Evolutionary conservation across 805 yeast species (phyloP), one percentile per base, ranked within the genome.

Genomic region (Ascoidea rubescens): DNA sequence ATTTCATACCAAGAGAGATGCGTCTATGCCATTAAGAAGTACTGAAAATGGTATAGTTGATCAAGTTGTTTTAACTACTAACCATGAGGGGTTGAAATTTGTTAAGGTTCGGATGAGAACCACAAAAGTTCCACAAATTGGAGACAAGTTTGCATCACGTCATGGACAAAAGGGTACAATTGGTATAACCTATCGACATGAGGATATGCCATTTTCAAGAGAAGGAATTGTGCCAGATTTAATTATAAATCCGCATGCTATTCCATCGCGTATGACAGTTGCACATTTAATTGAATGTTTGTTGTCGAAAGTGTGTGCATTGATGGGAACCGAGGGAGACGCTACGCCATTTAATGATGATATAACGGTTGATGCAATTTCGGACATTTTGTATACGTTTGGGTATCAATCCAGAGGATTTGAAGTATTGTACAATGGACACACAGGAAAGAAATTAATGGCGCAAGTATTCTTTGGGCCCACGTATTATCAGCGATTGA

Each of bases 121-220:
- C 1, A 93, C 99, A 4, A 93, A 95, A 71, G 78, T 91, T 48
- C 99, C 99, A 10, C 99, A 93, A 71, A 91, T 93, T 70, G 99
- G 99, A 70, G 99, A 93, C 71, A 93, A 93, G 71, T 93, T 93
- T 71, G 98, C 99, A 5, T 91, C 98, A 46, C 87, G 99, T 73
- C 99, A 93, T 77, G 99, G 99, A 67, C 99, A 93, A 71, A 93
- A 93, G 74, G 99, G 99, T 84, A 93, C 99, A 21, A 90, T 93
- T 69, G 99, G 99, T 82, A 93, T 93, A 57, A 93, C 99, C 0
- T 93, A 91, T 67, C 80, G 97, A 67, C 93, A 91, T 67, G 99
- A 93, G 69, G 99, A 93, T 67, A 91, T 93, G 98, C 99, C 99
- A 32, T 93, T 93, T 67, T 83, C 95, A 6, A 76, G 87, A 2